These are phyloP conservation scores for Purpureocillium lavendulum DNA, from an alignment of 2,329 filamentous ascomycete species.

Conservation along the genomic window DNA sequence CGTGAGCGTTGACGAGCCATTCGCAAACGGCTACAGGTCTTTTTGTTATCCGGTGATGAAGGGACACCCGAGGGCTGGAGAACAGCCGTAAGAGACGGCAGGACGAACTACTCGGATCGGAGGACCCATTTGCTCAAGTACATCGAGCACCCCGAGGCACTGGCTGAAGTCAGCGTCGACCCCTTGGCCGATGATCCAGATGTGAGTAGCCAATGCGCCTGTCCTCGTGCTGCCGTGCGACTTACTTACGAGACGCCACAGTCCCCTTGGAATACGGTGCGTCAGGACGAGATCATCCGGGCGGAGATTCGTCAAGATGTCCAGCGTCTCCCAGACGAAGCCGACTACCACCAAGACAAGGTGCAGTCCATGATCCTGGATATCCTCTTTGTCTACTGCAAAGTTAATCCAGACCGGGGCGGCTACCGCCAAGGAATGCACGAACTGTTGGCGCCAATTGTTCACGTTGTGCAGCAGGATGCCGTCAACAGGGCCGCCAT, in stretches of 20 bases:
- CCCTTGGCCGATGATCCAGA: conserved; percentile 74
- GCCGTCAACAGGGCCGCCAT: conserved; percentile 49
- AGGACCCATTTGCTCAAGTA: conserved; percentile 70
- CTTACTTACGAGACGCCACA: conserved; percentile 23
- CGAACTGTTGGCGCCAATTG: conserved; percentile 81
- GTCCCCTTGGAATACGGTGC: conserved; percentile 86
- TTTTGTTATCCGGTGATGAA: conserved; percentile 67
- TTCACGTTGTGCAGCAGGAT: conserved; percentile 78
- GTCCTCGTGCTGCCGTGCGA: conserved; percentile 26
- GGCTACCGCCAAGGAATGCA: conserved; percentile 99
- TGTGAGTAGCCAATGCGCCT: conserved; percentile 24
- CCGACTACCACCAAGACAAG: conserved; percentile 73
- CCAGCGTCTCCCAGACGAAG: conserved; percentile 83
- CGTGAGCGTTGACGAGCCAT: conserved; percentile 2
- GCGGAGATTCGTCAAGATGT: conserved; percentile 93
- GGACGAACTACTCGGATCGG: conserved; percentile 65
- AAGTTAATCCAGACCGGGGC: conserved; percentile 76
- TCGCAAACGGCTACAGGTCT: conserved; percentile 46
- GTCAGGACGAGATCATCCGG: conserved; percentile 74
- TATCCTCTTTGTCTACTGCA: conserved; percentile 90
- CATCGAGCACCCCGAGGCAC: conserved; percentile 75
- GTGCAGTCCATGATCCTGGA: conserved; percentile 80
- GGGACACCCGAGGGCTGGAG: conserved; percentile 57
- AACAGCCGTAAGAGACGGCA: conserved; percentile 55
- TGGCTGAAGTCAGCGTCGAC: conserved; percentile 63